phyloP scores from a whole-genome alignment of 352 stramenopile genomes.

The Globisporangium splendens region DNA sequence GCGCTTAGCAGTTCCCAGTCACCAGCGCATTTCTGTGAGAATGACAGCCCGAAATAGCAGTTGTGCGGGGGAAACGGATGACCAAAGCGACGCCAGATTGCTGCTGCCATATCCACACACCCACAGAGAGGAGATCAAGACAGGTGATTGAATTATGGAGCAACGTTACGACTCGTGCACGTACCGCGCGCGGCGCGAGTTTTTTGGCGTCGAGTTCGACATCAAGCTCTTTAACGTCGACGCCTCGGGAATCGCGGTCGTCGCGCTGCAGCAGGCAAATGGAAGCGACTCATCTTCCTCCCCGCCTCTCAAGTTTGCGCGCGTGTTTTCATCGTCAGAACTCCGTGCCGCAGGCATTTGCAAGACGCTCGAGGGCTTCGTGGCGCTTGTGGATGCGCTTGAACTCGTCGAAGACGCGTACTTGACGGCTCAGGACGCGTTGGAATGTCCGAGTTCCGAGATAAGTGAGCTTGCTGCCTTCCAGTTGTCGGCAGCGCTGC shows the following conservation, averaged over 20 bases:
- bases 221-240: conserved; percentile 74
- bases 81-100: conserved; percentile 6
- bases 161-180: conserved; percentile 41
- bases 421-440: conserved; percentile 48
- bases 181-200: conserved; percentile 60
- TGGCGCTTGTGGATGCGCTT: conserved; percentile 56
- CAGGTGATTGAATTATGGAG: conserved; percentile 2
- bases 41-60: too few relatives aligned
- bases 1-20: too few relatives aligned
- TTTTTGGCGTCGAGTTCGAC: conserved; percentile 62
- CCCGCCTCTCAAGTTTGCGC: conserved; percentile 52
- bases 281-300: conserved; percentile 5
- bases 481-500: conserved; percentile 61
- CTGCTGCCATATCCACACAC: too few relatives aligned
- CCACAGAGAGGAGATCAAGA: too few relatives aligned
- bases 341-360: conserved; percentile 40
- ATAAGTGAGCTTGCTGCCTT: conserved; percentile 42
- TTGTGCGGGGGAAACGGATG: too few relatives aligned
- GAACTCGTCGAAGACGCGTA: conserved; percentile 66
- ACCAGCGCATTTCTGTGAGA: too few relatives aligned
- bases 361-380: conserved; percentile 62
- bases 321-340: conserved; percentile 53
- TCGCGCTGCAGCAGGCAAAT: conserved; percentile 37
- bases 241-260: conserved; percentile 52
- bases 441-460: conserved; percentile 8